Evolutionary conservation across 2,329 filamentous ascomycete genomes (phyloP), one percentile per base, ranked within the genome.

Genomic region (Sporothrix mexicana): DNA sequence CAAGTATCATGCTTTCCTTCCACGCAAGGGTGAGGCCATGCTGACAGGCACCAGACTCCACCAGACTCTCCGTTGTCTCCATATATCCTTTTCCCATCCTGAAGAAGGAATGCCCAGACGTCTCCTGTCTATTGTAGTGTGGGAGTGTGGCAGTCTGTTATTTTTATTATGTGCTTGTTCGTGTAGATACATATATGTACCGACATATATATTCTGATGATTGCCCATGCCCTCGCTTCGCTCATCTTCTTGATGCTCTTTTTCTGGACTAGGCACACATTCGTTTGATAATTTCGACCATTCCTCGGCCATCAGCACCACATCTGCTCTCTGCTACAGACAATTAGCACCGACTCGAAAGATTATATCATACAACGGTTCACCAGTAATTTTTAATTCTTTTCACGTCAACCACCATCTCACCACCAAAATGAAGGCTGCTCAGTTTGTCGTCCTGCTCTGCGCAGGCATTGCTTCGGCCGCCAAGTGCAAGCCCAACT

Each of bases 311-410:
- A 23, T 12, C n/a, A 55, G 10, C n/a, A 43, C 23, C 43, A 67
- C 62, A 67, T 49, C 62, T 67, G 62, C 7, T 17, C 23, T 15
- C 25, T 61, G 62, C 62, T 67, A 67, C 62, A 67, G 62, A 67
- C 62, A 67, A 67, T 67, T 67, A 67, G 62, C 62, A 67, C 45
- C 43, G 20, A 62, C 62, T 45, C 25, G 15, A 15, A 30, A 67
- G 43, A 49, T 17, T 49, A 30, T 6, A 30, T 15, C 20, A 67
- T 15, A 67, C 43, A 10, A n/a, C 15, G 13, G 55, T 61, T 49
- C 36, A 47, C 10, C n/a, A 47, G 6, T 62, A 64, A 20, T 64
- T 12, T 66, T 47, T 47, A 45, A 41, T 30, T 61, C 30, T n/a
- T n/a, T n/a, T n/a, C n/a, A n/a, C n/a, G n/a, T n/a, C n/a, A n/a